phyloP scores from a whole-genome alignment of 2,329 filamentous ascomycete species.

The Claviceps arundinis region DNA sequence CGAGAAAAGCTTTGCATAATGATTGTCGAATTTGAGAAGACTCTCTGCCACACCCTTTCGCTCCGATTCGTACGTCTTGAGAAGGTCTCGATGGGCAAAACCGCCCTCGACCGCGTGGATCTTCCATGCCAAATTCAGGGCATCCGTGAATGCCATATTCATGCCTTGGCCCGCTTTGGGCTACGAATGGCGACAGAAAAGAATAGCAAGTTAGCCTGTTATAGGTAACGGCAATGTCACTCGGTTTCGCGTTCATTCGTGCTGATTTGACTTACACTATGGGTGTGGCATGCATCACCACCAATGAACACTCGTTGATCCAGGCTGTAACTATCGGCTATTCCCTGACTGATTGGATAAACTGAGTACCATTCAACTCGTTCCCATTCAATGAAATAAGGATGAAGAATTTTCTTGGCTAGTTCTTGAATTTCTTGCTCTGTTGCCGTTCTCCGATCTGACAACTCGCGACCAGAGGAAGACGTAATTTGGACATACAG shows the following conservation, averaged over 20 bases:
- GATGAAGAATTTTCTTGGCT: constrained; percentile 51
- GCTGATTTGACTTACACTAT: constrained; percentile 42
- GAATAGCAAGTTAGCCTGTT: not conserved
- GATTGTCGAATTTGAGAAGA: constrained; percentile 74
- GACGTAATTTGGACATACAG: constrained; percentile 57
- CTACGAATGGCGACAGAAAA: constrained; percentile 25
- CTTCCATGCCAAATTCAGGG: constrained; percentile 90
- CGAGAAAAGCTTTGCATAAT: constrained; percentile 83
- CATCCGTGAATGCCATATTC: constrained; percentile 70
- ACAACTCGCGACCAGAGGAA: constrained; percentile 46
- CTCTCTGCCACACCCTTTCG: constrained; percentile 75
- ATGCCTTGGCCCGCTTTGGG: constrained; percentile 69
- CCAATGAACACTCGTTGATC: constrained; percentile 61
- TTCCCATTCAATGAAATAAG: constrained; percentile 56
- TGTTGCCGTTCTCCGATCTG: constrained; percentile 49
- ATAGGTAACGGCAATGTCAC: not conserved
- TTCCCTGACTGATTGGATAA: constrained; percentile 64
- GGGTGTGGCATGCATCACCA: constrained; percentile 69
- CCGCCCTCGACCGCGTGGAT: constrained; percentile 80
- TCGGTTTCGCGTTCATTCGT: not conserved
- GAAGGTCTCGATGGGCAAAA: constrained; percentile 59
- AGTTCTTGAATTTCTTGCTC: constrained; percentile 49
- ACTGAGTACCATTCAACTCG: constrained; percentile 62
- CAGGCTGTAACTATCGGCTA: constrained; percentile 53
- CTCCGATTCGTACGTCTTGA: constrained; percentile 79